Conservation (phyloP, 805 yeast species). For the Starmerella cellae region DNA sequence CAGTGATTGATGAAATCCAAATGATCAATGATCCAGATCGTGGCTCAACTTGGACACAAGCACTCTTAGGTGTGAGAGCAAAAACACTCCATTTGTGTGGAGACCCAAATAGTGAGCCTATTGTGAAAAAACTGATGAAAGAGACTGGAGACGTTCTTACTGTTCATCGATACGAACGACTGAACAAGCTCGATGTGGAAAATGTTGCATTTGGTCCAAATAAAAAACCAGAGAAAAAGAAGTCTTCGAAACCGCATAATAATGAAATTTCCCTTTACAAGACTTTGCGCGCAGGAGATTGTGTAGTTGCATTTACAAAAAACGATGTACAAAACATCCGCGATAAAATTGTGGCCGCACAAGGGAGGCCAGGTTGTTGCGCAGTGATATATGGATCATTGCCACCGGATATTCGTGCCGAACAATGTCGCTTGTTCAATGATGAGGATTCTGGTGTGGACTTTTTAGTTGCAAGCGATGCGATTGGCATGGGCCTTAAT, state of each 20-base stretch:
- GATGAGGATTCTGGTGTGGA: conserved; percentile 52
- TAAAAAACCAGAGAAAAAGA: not conserved
- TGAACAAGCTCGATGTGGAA: conserved; percentile 57
- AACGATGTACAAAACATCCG: conserved; percentile 55
- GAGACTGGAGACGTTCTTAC: conserved; percentile 70
- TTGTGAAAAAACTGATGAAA: conserved; percentile 44
- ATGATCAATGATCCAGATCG: conserved; percentile 71
- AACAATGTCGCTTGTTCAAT: conserved; percentile 71
- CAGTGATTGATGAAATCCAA: conserved; percentile 90
- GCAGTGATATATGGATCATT: conserved; percentile 90
- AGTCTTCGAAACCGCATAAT: not conserved
- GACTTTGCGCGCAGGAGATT: conserved; percentile 58
- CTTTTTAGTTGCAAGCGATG: conserved; percentile 87
- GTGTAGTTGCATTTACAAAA: conserved; percentile 78
- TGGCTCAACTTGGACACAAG: conserved; percentile 93
- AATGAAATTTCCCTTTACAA: conserved; percentile 1
- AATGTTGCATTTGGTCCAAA: conserved; percentile 3
- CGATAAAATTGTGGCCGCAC: conserved; percentile 46
- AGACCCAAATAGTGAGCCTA: conserved; percentile 67
- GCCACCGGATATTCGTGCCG: conserved; percentile 86
- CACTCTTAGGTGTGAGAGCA: conserved; percentile 73
- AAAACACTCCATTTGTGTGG: conserved; percentile 88
- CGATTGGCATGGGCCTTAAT: conserved; percentile 95
- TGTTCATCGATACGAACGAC: conserved; percentile 57
- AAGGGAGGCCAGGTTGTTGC: conserved; percentile 35